These are phyloP conservation scores for Starmerella ratchasimensis DNA, from an alignment of 805 yeast species.

Conservation along the genomic window DNA sequence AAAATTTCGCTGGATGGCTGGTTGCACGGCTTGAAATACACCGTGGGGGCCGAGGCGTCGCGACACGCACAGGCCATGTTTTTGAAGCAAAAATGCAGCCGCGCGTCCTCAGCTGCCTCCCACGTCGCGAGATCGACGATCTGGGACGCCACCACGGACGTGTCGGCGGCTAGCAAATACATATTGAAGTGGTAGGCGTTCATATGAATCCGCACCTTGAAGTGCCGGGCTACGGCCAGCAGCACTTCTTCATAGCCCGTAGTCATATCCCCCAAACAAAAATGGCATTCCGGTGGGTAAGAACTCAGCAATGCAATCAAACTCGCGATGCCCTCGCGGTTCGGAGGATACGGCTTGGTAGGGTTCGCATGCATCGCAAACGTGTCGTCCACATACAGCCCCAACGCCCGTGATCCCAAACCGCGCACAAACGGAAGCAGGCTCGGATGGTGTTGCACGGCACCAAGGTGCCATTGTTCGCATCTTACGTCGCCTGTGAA, in stretches of 20 bases:
- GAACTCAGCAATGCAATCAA: conserved; percentile 27
- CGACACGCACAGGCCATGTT: conserved; percentile 10
- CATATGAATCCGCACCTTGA: conserved; percentile 25
- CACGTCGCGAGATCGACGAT: conserved; percentile 15
- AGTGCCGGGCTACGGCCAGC: conserved; percentile 27
- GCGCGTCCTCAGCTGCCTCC: neutral
- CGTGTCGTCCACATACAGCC: conserved; percentile 42
- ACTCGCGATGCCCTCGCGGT: conserved; percentile 31
- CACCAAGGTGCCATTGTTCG: conserved; percentile 38
- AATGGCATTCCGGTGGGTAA: conserved; percentile 34
- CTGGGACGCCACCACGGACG: conserved; percentile 15
- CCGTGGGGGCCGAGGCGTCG: conserved; percentile 12
- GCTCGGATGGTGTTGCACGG: conserved; percentile 29
- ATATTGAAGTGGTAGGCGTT: conserved; percentile 22
- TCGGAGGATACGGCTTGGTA: conserved; percentile 32
- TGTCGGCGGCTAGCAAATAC: conserved; percentile 19
- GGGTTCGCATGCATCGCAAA: conserved; percentile 39
- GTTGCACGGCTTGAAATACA: conserved; percentile 16
- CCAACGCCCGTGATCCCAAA: conserved; percentile 20
- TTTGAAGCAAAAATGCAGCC: conserved; percentile 15
- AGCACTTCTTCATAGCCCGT: conserved; percentile 46
- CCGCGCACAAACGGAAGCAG: conserved; percentile 30
- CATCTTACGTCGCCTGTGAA: conserved; percentile 48
- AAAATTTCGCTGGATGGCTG: conserved; percentile 10
- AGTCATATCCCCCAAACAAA: conserved; percentile 30